phyloP scores from a whole-genome alignment of 805 yeast genomes.

The Cyberlindnera nakhonratchasimensis region DNA sequence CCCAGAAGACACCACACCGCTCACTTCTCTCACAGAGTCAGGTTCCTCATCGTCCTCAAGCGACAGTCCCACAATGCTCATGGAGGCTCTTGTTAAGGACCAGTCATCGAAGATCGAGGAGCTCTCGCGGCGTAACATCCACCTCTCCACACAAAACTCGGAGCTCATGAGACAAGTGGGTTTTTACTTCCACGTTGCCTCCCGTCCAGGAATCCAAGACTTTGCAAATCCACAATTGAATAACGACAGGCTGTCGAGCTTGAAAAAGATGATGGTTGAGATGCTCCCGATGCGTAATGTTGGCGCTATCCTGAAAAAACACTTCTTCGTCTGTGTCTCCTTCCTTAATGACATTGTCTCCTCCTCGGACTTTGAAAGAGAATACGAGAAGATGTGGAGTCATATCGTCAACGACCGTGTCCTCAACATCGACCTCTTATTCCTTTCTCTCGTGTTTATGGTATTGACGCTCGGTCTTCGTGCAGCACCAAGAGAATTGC shows the following conservation, averaged over 20 bases:
- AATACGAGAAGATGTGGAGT: slow-evolving; percentile 18
- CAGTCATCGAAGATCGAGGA: slow-evolving; percentile 8
- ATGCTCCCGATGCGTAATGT: slow-evolving; percentile 15
- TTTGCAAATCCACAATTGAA: slow-evolving; percentile 3
- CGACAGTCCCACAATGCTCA: not conserved
- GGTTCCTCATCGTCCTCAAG: not conserved
- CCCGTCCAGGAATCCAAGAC: slow-evolving; percentile 6
- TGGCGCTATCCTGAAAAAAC: slow-evolving; percentile 13
- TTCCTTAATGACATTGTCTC: slow-evolving; percentile 9
- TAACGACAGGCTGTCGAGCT: slow-evolving; percentile 2
- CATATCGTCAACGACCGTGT: slow-evolving; percentile 7
- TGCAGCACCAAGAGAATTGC: slow-evolving; percentile 11
- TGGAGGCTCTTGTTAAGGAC: slow-evolving; percentile 6
- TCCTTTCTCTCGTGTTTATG: slow-evolving; percentile 13
- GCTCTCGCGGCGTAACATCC: slow-evolving; percentile 2
- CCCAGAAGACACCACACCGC: slow-evolving; percentile 1
- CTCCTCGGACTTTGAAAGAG: slow-evolving; percentile 10
- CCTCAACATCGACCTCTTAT: slow-evolving; percentile 12
- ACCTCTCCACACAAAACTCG: slow-evolving; percentile 10
- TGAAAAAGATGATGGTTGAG: slow-evolving; percentile 12
- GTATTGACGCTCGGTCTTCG: slow-evolving; percentile 13
- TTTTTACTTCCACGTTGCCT: slow-evolving; percentile 6
- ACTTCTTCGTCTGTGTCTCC: slow-evolving; percentile 15
- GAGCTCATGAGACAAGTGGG: slow-evolving; percentile 12
- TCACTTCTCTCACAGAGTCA: not conserved